Evolutionary conservation across 2,329 filamentous ascomycete species (phyloP), one percentile per base, ranked within the genome.

Genomic region (Didymella segeticola): DNA sequence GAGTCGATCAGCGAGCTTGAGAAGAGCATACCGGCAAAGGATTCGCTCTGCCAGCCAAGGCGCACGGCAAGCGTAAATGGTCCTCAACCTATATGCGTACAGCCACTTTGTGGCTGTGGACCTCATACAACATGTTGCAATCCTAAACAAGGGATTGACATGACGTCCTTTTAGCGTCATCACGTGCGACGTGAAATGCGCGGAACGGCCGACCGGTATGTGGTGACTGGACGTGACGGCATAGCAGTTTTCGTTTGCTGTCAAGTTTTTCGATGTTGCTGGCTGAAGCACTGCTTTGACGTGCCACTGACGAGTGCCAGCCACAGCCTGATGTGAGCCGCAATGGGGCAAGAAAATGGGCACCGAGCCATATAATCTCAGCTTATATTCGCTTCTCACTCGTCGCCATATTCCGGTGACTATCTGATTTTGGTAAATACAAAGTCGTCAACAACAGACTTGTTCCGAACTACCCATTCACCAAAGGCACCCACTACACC

Each of bases 101-200:
- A 31, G 45, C 45, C 45, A 31, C 20, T 7, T 31, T 41, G 19
- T 20, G 27, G 20, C 27, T 47, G 26, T 37, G 19, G 38, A 25
- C 14, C 14, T 26, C 31, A 37, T 42, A 43, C 47, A 20, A 50
- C 20, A 30, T 26, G 9, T 23, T n/a, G 17, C 31, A 14, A 31
- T 11, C 14, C 14, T 38, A 26, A 26, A 50, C 38, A 29, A 42
- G n/a, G 23, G 38, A 50, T 37, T 39, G 10, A 22, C 31, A 31
- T 57, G 55, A 55, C 51, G 55, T 42, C 20, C 19, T 12, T 5
- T 4, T 47, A 41, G 46, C 42, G 42, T 19, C 46, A 17, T 51
- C 46, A 57, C 51, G 51, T 55, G 51, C 29, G 5, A 47, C 37
- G 8, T 22, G n/a, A 25, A 30, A 34, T 39, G 42, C 8, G 15